phyloP scores from a whole-genome alignment of 2,329 filamentous ascomycete species.

The Phoma sp. region DNA sequence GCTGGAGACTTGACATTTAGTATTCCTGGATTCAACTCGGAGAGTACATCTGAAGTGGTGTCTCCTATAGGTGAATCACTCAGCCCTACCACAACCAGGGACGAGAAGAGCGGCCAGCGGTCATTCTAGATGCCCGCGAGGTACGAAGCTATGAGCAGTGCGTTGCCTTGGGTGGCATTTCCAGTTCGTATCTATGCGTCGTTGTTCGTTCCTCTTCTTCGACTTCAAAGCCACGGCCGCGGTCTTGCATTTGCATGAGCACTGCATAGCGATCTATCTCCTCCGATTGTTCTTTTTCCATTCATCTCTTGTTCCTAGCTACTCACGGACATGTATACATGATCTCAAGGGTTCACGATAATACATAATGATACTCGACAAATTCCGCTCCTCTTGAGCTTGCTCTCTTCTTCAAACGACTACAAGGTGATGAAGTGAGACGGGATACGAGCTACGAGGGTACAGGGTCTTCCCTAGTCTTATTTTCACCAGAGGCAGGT shows the following conservation, averaged over 20 bases:
- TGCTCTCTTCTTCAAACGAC: background rate
- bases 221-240: conserved; percentile 1
- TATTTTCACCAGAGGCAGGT: background rate
- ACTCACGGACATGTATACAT: background rate
- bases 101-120: conserved; percentile 3
- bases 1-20: conserved; percentile 16
- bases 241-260: conserved; percentile 24
- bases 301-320: background rate
- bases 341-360: background rate
- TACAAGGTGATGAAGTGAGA: background rate
- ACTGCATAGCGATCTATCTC: conserved; percentile 25
- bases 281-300: background rate
- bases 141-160: background rate
- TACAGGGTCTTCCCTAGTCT: conserved; percentile 15
- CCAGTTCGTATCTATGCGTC: background rate
- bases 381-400: background rate
- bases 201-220: background rate
- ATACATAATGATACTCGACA: background rate
- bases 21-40: conserved; percentile 10
- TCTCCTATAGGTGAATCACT: conserved; percentile 9
- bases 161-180: background rate
- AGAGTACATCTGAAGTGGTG: conserved; percentile 4
- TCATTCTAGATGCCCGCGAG: background rate
- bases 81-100: conserved; percentile 13
- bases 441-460: background rate